Percentiles rank a stretch among this genome's conserved stretches.
These are phyloP conservation scores for Epicoccum nigrum DNA, from an alignment of 2,329 filamentous ascomycete genomes.

Conservation along the genomic window DNA sequence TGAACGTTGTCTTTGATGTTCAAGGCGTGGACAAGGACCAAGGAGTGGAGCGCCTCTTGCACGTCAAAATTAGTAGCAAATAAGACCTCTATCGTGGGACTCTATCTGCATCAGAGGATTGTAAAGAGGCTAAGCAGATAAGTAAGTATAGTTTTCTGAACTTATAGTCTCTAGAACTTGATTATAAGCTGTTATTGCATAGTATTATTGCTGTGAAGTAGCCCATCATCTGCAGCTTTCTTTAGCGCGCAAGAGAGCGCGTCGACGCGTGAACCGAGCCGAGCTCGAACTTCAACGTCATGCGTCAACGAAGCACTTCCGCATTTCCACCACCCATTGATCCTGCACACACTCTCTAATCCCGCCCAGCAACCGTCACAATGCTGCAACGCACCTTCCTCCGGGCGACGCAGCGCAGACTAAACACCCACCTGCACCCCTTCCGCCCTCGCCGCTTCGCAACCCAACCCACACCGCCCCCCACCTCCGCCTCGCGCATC, in stretches of 20 bases:
- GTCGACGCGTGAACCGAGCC: conserved; percentile 14
- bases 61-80: no score
- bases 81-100: no score
- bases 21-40: conserved; percentile 13
- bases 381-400: conserved; percentile 23
- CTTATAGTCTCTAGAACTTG: no score
- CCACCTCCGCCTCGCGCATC: conserved; percentile 39
- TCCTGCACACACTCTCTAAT: no score
- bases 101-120: no score
- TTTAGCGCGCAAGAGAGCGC: no score
- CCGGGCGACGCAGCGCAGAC: background rate
- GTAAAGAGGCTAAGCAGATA: no score
- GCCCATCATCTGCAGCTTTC: no score
- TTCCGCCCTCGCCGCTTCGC: conserved; percentile 24
- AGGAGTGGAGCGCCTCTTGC: conserved; percentile 1
- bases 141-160: no score
- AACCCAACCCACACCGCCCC: conserved; percentile 20
- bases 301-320: background rate
- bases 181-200: no score
- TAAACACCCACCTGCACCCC: conserved; percentile 11
- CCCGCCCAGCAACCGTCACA: background rate
- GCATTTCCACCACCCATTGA: background rate
- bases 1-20: no score
- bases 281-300: conserved; percentile 11
- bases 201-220: no score